Base-by-base conservation (phyloP, 495 filamentous ascomycete genomes). In the Neurospora sp. region DNA sequence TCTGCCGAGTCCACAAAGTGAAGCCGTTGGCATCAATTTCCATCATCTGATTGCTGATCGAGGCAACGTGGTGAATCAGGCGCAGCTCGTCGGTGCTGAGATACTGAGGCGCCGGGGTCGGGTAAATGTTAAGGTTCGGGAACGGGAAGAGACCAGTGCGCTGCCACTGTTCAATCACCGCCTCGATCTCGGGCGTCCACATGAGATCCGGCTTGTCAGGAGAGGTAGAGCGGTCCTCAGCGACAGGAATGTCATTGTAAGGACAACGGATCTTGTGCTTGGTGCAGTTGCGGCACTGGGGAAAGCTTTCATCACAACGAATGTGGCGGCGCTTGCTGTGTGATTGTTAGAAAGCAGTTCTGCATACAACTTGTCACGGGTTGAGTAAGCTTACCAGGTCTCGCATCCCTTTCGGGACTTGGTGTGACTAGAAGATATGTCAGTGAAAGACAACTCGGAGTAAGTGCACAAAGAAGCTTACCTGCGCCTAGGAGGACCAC, bases 241-340 rank as follows among this genome's bases (percentile, higher is more conserved):
- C 86, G 35, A 88, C 84, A 39, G 89, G 84, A 73, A 89, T 88
- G 78, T 98, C 94, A 88, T 96, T 95, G 82, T 98, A 99, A 77
- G 97, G 95, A 83, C 96, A 99, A 79, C 94, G 91, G 77, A 96
- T 95, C 84, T 97, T 97, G 82, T 99, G 96, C 81, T 98, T 98
- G 71, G 95, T 97, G 83, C 96, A 99, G 83, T 98, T 98, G 75
- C 93, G 93, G 84, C 96, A 99, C 89, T 99, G 96, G 31, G 96
- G 96, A 77, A 95, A 97, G 74, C 88, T 97, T 82, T 99, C 96
- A 82, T 99, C 96, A 84, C 96, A 99, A 74, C 96, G 90, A 80
- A 99, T 98, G 83, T 99, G 96, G 78, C 96, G 90, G 82, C 91
- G 90, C 87, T 99, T 99, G 88, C 82, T 84, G 73, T 69, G 38